These are phyloP conservation scores for Lophium mytilinum DNA, from an alignment of 495 filamentous ascomycete species.

Conservation along the genomic window DNA sequence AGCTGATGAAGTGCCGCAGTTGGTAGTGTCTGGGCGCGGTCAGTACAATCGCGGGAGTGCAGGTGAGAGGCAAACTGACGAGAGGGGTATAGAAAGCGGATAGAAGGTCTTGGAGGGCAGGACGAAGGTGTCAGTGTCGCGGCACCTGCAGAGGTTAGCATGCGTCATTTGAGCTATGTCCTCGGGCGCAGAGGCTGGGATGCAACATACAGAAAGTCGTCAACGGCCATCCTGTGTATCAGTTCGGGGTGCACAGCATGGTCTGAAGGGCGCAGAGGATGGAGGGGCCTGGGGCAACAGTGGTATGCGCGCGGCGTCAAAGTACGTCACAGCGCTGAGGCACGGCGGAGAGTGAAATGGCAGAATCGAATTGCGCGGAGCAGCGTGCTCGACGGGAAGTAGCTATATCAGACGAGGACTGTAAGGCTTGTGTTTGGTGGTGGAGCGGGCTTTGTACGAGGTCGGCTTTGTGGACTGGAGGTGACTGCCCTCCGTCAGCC, in stretches of 20 bases:
- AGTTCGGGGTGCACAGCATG: neutral
- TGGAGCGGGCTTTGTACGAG: no score
- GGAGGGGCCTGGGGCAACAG: neutral
- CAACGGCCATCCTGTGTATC: slow-evolving; percentile 24
- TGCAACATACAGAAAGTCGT: slow-evolving; percentile 26
- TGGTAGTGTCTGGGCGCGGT: slow-evolving; percentile 67
- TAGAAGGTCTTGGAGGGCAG: slow-evolving; percentile 63
- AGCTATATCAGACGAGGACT: no score
- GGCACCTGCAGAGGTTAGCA: slow-evolving; percentile 37
- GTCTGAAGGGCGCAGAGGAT: neutral
- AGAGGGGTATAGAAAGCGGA: slow-evolving; percentile 62
- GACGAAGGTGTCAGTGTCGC: slow-evolving; percentile 51
- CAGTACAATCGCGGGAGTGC: slow-evolving; percentile 8
- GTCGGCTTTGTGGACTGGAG: no score
- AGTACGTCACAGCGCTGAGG: neutral
- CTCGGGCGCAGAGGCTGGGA: neutral
- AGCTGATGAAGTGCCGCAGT: slow-evolving; percentile 82
- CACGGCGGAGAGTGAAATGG: neutral
- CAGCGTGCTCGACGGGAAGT: no score
- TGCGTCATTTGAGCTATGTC: no score
- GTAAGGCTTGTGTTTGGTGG: no score
- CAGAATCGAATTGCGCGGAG: no score
- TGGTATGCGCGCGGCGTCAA: neutral
- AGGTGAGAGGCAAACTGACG: slow-evolving; percentile 43
- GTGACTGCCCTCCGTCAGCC: no score